phyloP scores from a whole-genome alignment of 2,329 filamentous ascomycete genomes.

The Pseudogymnoascus sp. region DNA sequence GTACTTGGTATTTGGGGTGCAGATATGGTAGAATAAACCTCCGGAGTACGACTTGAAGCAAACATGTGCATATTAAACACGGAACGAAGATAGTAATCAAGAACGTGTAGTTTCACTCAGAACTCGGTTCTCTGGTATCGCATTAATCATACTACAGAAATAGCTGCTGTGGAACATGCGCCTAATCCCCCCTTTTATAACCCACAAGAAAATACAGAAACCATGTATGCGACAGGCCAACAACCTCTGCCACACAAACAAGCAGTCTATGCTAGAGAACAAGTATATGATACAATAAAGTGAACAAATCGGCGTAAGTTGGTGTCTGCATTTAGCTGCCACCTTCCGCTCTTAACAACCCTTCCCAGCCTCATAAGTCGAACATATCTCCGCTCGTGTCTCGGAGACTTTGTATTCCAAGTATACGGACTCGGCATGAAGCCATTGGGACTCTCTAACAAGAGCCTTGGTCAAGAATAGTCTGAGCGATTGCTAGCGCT shows the following conservation, averaged over 20 bases:
- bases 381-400: neutral
- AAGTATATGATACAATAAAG: slow-evolving; percentile 8
- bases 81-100: neutral
- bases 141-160: slow-evolving; percentile 2
- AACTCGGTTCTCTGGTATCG: neutral
- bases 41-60: neutral
- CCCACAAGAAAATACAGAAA: slow-evolving; percentile 6
- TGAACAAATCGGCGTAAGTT: neutral
- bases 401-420: neutral
- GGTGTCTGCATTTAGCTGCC: neutral
- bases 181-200: slow-evolving; percentile 7
- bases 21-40: neutral
- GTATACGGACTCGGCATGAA: neutral
- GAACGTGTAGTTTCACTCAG: neutral
- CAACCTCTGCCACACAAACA: neutral
- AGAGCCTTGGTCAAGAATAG: neutral
- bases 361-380: neutral
- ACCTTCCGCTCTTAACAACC: neutral
- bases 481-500: neutral
- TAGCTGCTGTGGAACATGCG: slow-evolving; percentile 4
- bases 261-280: slow-evolving; percentile 7
- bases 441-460: neutral
- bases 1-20: neutral
- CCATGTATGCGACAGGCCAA: neutral
- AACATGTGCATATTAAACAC: neutral